Conservation (phyloP, 1,139 yeast species). For the Geotrichum armillariae region DNA sequence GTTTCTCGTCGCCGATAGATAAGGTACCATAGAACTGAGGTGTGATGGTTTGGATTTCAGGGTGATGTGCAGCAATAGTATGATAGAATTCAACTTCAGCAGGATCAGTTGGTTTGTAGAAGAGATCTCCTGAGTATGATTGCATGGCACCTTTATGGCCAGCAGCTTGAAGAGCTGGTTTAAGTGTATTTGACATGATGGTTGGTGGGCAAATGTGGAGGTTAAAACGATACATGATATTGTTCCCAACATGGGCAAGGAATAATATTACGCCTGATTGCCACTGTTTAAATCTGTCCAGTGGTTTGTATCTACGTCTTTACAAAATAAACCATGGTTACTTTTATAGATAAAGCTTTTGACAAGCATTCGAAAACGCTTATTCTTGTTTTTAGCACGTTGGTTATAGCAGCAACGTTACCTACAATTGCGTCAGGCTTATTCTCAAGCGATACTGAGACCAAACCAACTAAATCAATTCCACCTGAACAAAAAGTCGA, state of each 20-base stretch:
- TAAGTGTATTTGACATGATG: background rate
- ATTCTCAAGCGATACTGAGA: background rate
- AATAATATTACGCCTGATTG: too few species aligned
- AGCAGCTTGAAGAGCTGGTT: constrained; percentile 59
- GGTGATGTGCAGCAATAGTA: constrained; percentile 28
- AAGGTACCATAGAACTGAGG: constrained; percentile 47
- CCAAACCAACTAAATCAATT: background rate
- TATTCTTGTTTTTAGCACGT: constrained; percentile 30
- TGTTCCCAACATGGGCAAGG: background rate
- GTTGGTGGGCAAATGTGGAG: background rate
- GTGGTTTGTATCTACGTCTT: background rate
- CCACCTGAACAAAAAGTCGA: constrained; percentile 4
- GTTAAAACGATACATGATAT: background rate
- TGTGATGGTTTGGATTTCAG: constrained; percentile 34
- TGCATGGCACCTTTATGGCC: constrained; percentile 85
- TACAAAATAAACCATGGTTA: constrained; percentile 10
- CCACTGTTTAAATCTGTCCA: too few species aligned
- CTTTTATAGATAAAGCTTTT: constrained; percentile 27
- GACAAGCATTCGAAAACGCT: constrained; percentile 26
- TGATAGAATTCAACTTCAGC: constrained; percentile 76
- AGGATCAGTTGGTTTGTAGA: constrained; percentile 63
- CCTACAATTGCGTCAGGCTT: constrained; percentile 23
- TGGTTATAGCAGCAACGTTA: constrained; percentile 33
- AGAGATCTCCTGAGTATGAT: constrained; percentile 59
- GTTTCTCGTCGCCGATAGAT: constrained; percentile 22